phyloP scores from a whole-genome alignment of 768 basidiomycete genomes.

The Leccinellum rugosiceps region DNA sequence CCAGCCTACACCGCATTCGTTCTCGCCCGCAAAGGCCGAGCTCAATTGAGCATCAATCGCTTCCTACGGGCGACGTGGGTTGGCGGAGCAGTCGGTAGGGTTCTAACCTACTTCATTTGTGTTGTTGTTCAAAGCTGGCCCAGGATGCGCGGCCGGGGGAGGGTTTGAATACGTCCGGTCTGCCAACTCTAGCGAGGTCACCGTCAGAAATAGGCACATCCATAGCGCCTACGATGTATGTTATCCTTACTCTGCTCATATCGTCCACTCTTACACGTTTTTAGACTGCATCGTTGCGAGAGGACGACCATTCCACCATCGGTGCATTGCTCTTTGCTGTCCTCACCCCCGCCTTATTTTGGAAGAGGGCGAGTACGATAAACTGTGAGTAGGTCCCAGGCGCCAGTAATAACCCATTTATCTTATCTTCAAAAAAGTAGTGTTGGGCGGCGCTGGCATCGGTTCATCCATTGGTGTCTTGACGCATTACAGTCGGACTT shows the following conservation, averaged over 20 bases:
- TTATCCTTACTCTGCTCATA: background rate
- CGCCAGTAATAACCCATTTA: background rate
- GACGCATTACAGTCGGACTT: conserved; percentile 49
- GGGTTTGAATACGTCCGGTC: conserved; percentile 61
- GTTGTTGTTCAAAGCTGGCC: background rate
- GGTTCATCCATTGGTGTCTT: conserved; percentile 61
- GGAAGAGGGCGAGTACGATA: conserved; percentile 61
- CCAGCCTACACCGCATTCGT: conserved; percentile 56
- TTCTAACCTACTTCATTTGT: background rate
- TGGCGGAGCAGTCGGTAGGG: conserved; percentile 53
- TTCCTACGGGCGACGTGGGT: conserved; percentile 72
- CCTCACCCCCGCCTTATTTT: conserved; percentile 66
- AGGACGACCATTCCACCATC: conserved; percentile 74
- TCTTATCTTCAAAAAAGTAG: conserved; percentile 40
- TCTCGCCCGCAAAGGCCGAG: conserved; percentile 51
- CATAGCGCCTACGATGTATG: conserved; percentile 58
- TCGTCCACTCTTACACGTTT: conserved; percentile 2
- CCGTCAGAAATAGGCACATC: conserved; percentile 47
- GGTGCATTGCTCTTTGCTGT: conserved; percentile 63
- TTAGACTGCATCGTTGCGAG: conserved; percentile 56
- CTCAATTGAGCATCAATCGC: conserved; percentile 56
- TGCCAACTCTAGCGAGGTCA: conserved; percentile 47
- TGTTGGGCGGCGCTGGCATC: conserved; percentile 68
- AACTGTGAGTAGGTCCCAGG: conserved; percentile 46
- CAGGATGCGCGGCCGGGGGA: conserved; percentile 46